A percentile compares a stretch with the other conserved stretches of the same genome.
These are phyloP conservation scores for Globisporangium nunn DNA, from an alignment of 352 stramenopile species.

Conservation along the genomic window DNA sequence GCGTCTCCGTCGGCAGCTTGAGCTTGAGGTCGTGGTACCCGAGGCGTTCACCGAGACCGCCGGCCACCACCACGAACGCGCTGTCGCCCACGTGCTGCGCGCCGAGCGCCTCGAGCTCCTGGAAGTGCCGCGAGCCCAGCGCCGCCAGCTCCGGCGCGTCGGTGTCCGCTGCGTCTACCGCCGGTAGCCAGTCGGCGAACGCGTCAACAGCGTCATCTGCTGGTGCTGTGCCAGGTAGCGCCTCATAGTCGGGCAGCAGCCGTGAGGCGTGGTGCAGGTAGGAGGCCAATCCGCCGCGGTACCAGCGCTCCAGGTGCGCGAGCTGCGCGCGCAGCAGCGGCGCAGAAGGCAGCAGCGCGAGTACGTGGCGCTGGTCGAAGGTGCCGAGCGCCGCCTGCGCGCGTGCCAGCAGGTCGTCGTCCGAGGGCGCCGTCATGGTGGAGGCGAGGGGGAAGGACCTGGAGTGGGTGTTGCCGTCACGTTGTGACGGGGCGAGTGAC, in stretches of 20 bases:
- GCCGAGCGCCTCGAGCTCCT: constrained; percentile 41
- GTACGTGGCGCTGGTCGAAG: constrained; percentile 41
- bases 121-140: constrained; percentile 30
- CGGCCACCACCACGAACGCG: constrained; percentile 96
- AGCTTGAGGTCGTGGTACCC: constrained; percentile 97
- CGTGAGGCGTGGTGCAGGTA: constrained; percentile 46
- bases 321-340: constrained; percentile 32
- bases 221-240: background rate
- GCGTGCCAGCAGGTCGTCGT: constrained; percentile 9
- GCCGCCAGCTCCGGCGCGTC: constrained; percentile 16
- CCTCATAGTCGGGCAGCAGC: constrained; percentile 26
- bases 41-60: constrained; percentile 94
- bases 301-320: constrained; percentile 58
- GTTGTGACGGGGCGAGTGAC: constrained; percentile 1
- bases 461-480: background rate
- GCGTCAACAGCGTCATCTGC: constrained; percentile 1
- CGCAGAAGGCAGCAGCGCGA: constrained; percentile 18
- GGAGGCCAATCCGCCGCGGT: constrained; percentile 47
- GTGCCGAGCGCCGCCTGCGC: constrained; percentile 20
- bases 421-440: background rate
- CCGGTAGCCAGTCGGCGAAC: constrained; percentile 41
- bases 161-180: constrained; percentile 15
- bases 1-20: constrained; percentile 90
- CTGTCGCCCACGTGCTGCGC: constrained; percentile 63
- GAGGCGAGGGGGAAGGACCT: background rate